These are phyloP conservation scores for Monoraphidium neglectum DNA, from an alignment of 139 green algal species.

Conservation along the genomic window DNA sequence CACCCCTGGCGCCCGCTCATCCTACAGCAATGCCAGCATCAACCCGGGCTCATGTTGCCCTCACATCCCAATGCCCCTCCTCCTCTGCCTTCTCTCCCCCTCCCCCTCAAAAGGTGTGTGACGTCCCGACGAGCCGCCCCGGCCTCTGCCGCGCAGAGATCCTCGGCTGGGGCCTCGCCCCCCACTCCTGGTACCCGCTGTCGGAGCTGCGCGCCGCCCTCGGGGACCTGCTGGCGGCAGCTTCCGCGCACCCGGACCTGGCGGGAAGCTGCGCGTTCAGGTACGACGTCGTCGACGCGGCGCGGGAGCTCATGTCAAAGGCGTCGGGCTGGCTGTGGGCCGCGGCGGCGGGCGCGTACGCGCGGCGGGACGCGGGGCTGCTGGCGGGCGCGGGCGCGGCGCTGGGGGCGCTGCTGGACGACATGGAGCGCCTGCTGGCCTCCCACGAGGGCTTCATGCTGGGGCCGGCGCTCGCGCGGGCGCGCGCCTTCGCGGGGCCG, in stretches of 20 bases:
- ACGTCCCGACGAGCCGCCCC: conserved; percentile 42
- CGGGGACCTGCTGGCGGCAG: conserved; percentile 30
- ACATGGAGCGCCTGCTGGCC: conserved; percentile 46
- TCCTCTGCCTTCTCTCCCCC: too few species aligned
- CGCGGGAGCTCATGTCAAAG: conserved; percentile 39
- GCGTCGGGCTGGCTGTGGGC: conserved; percentile 26
- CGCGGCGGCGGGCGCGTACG: conserved; percentile 21
- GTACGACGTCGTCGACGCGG: conserved; percentile 50
- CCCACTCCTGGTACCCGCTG: conserved; percentile 47
- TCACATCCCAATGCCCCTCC: too few species aligned
- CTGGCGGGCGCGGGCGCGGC: not conserved
- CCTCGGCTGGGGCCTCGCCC: conserved; percentile 35
- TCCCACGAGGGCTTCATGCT: conserved; percentile 47
- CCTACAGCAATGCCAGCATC: too few species aligned
- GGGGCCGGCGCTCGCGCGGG: conserved; percentile 30
- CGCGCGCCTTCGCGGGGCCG: conserved; percentile 7
- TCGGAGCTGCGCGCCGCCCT: conserved; percentile 26
- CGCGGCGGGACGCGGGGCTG: conserved; percentile 17
- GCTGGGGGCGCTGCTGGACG: conserved; percentile 39
- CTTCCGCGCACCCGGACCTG: not conserved
- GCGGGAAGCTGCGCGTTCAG: conserved; percentile 22
- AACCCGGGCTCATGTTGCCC: too few species aligned
- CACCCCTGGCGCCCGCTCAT: too few species aligned
- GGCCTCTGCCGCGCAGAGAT: conserved; percentile 32
- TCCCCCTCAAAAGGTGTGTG: too few species aligned